These are phyloP conservation scores for Zhuliangozyma blackwelliae DNA, from an alignment of 1,139 yeast genomes.

Conservation along the genomic window DNA sequence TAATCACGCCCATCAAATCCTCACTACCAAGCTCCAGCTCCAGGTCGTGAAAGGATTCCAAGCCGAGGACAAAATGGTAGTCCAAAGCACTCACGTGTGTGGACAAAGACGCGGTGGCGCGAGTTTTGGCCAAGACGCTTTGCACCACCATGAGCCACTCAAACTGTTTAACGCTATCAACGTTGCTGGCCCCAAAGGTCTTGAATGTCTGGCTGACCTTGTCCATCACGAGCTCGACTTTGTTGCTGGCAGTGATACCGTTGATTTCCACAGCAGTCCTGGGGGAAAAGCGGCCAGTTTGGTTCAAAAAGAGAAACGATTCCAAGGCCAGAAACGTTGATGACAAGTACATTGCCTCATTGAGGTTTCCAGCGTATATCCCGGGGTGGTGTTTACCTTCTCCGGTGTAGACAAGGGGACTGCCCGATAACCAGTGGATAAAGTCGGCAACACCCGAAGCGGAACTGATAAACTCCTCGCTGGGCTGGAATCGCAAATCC, in stretches of 20 bases:
- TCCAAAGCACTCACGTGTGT: slow-evolving; percentile 3
- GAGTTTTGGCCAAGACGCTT: slow-evolving; percentile 2
- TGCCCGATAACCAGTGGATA: slow-evolving; percentile 41
- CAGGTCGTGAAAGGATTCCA: slow-evolving; percentile 7
- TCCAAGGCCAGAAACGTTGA: slow-evolving; percentile 5
- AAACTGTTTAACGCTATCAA: slow-evolving; percentile 3
- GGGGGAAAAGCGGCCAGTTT: not conserved
- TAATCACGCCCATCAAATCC: not conserved
- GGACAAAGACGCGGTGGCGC: not conserved
- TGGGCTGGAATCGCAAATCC: slow-evolving; percentile 13
- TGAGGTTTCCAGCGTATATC: slow-evolving; percentile 3
- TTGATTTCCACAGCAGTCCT: slow-evolving; percentile 2
- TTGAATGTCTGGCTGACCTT: slow-evolving; percentile 5
- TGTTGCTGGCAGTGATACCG: slow-evolving; percentile 2
- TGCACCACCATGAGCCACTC: slow-evolving; percentile 8
- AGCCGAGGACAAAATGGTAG: slow-evolving; percentile 7
- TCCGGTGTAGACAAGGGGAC: slow-evolving; percentile 5
- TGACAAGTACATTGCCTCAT: slow-evolving; percentile 5
- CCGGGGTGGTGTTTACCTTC: not conserved
- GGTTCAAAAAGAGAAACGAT: slow-evolving; percentile 5
- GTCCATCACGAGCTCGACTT: slow-evolving; percentile 3
- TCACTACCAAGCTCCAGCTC: slow-evolving; percentile 4
- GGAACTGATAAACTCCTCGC: slow-evolving; percentile 1
- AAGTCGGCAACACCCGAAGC: slow-evolving; percentile 26
- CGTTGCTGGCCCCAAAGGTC: slow-evolving; percentile 3